Conservation (phyloP, 768 basidiomycete species). For the Termitomyces sp. region DNA sequence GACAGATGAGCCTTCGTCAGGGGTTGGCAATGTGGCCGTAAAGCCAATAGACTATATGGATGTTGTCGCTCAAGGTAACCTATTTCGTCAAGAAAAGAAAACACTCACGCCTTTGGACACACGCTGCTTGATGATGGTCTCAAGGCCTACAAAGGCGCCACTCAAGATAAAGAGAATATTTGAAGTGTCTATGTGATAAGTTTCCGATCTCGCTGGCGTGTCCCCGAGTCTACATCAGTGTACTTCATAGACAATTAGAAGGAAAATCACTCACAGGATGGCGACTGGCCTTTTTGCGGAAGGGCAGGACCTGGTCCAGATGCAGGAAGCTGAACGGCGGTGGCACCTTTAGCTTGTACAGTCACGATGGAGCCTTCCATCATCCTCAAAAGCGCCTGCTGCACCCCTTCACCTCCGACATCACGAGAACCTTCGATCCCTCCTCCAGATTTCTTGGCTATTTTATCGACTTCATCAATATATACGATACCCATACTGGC, state of each 20-base stretch:
- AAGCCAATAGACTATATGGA: slow-evolving; percentile 81
- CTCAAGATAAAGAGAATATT: slow-evolving; percentile 94
- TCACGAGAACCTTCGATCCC: slow-evolving; percentile 74
- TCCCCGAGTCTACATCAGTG: background rate
- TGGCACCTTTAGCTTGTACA: slow-evolving; percentile 67
- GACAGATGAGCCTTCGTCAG: slow-evolving; percentile 31
- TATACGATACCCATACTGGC: slow-evolving; percentile 87
- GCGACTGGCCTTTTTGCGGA: slow-evolving; percentile 42
- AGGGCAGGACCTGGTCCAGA: slow-evolving; percentile 38
- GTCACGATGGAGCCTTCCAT: slow-evolving; percentile 88
- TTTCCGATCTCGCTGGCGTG: slow-evolving; percentile 49
- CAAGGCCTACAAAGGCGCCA: slow-evolving; percentile 92
- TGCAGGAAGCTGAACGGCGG: slow-evolving; percentile 36
- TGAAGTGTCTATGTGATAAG: slow-evolving; percentile 76
- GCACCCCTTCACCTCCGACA: slow-evolving; percentile 94
- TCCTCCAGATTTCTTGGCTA: slow-evolving; percentile 56
- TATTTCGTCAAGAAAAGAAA: background rate
- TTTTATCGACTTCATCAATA: slow-evolving; percentile 95
- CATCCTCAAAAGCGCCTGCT: slow-evolving; percentile 88
- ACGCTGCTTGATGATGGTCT: slow-evolving; percentile 72
- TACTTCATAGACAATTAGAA: background rate
- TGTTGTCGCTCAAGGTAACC: slow-evolving; percentile 4
- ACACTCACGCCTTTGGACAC: slow-evolving; percentile 76
- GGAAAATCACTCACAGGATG: slow-evolving; percentile 25
- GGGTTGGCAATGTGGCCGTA: slow-evolving; percentile 33